Base-by-base conservation (phyloP, 192 early-diverging fungal genomes). In the Rhizophagus clarus region DNA sequence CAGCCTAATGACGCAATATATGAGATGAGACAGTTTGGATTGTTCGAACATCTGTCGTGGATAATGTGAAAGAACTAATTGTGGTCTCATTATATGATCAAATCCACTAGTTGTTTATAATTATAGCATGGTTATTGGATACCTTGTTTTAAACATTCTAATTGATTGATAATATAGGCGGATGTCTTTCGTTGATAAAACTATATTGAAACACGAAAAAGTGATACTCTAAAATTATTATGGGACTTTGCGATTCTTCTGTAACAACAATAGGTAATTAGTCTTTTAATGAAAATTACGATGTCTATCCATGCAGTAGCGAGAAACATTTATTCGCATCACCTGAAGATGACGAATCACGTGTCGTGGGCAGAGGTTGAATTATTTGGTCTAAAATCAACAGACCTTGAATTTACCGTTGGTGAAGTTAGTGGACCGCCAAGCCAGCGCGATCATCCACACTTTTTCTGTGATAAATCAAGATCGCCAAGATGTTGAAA, bases 341-440 rank as follows among this genome's bases (percentile, higher is more conserved):
- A 10, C 60, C 72, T 74, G 20, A 74, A 56, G 72, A 72, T 45
- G n/a, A 72, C 26, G 71, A 72, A 72, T 72, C 47, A 51, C 71
- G 40, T 29, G 26, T 49, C 1, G 20, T 51, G 45, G 71, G 51
- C 56, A 74, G 61, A 56, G 15, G 72, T 74, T 26, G 72, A 74
- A 61, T 74, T 9, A 31, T 60, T 5, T 73, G 72, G 72, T 24
- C 42, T 74, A 31, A 74, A 74, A n/a, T 74, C n/a, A 20, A 73
- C 72, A 73, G 47, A 73, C 28, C 47, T 73, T 26, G 72, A 73
- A 49, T 73, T 73, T 73, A 26, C 15, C 42, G n/a, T 73, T 49
- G 72, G 72, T 47, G 72, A 73, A 73, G 72, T 73, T 24, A 51
- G 45, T 73, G 72, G 51, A 28, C 72, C 72, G 12, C 72, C 72